Base-by-base conservation (phyloP, 2,329 filamentous ascomycete genomes). In the Alternaria brassicicola region DNA sequence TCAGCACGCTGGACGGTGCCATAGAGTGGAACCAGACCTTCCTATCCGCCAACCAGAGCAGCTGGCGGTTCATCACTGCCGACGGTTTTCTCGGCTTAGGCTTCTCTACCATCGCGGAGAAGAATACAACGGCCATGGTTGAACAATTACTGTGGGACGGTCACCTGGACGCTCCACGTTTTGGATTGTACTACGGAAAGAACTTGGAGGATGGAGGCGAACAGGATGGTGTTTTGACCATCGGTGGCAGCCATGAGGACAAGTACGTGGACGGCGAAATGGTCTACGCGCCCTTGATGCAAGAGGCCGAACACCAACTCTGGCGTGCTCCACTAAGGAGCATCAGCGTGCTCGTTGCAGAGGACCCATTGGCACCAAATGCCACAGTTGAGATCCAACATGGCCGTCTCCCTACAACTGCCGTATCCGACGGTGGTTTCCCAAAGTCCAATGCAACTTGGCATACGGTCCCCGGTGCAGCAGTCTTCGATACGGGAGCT, bases 181-280 rank as follows among this genome's bases (percentile, higher is more conserved):
- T 68, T 30, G 41, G 26, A 10, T 17, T 68, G 9, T 68, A 58
- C 51, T 68, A 64, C 43, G 65, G 65, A 26, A 64, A 50, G 26
- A 59, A 65, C 30, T 38, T 61, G 8, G 5, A 12, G 5, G 47
- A 62, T 38, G 19, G 35, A 3, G 64, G 56, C 0, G 31, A 33
- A 2, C 59, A 61, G n/a, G 55, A 68, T 47, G 65, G 65, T 23
- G 48, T 61, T 15, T 36, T 68, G 15, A 68, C 64, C 5, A 49
- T 68, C 36, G 65, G 64, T 23, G 56, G 50, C 28, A 62, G 60
- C 55, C 42, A 88, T 71, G 74, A 82, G 60, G 88, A 85, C 35
- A 69, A 81, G 65, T 89, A 89, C 70, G 81, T 82, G 61, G 87
- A 89, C 63, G 87, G 86, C 66, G 84, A 86, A 63, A 85, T 89